A percentile compares a stretch with the other conserved stretches of the same genome.
Evolutionary conservation across 2,329 filamentous ascomycete species (phyloP).

Genomic region (Cryphonectria japonica): DNA sequence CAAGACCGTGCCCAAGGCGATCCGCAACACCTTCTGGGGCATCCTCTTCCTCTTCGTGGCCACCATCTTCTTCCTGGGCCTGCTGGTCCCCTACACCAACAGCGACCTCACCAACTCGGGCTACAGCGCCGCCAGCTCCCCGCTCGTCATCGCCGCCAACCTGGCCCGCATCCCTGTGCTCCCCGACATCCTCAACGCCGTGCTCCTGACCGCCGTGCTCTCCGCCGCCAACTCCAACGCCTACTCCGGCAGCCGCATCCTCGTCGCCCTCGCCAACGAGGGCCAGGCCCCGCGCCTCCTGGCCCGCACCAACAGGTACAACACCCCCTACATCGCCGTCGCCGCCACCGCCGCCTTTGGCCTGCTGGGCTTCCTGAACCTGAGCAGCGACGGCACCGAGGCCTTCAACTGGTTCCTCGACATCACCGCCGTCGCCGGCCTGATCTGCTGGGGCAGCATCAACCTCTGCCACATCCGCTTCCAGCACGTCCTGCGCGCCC

Average conservation of each 20-base stretch:
- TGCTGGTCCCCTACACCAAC: slow-evolving; percentile 61
- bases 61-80: slow-evolving; percentile 61
- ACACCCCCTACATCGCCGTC: slow-evolving; percentile 55
- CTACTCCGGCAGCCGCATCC: slow-evolving; percentile 54
- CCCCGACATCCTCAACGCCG: slow-evolving; percentile 58
- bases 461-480: slow-evolving; percentile 39
- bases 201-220: slow-evolving; percentile 57
- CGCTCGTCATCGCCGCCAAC: slow-evolving; percentile 54
- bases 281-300: slow-evolving; percentile 56
- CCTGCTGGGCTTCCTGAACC: slow-evolving; percentile 52
- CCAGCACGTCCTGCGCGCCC: slow-evolving; percentile 42
- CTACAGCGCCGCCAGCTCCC: slow-evolving; percentile 55
- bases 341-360: slow-evolving; percentile 47
- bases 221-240: slow-evolving; percentile 60
- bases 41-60: slow-evolving; percentile 66
- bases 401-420: slow-evolving; percentile 62
- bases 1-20: slow-evolving; percentile 55
- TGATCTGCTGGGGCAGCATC: slow-evolving; percentile 41
- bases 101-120: slow-evolving; percentile 39
- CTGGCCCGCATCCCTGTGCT: slow-evolving; percentile 53
- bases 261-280: slow-evolving; percentile 56
- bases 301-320: slow-evolving; percentile 52
- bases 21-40: slow-evolving; percentile 63
- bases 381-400: slow-evolving; percentile 46
- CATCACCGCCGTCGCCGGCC: slow-evolving; percentile 49